Evolutionary conservation across 2,329 filamentous ascomycete genomes (phyloP).

Genomic region (Ramichloridium luteum): DNA sequence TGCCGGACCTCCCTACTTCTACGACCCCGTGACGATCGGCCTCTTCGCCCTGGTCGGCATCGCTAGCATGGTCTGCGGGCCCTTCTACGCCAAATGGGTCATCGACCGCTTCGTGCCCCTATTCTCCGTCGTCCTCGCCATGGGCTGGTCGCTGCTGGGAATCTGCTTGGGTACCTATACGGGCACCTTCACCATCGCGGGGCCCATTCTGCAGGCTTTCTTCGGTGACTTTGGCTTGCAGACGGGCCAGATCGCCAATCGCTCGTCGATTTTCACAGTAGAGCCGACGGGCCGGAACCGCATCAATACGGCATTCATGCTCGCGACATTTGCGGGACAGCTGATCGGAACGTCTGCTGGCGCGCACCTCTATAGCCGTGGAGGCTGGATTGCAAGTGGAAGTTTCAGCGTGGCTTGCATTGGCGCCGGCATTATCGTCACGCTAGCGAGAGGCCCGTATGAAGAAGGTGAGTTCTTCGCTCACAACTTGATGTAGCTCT

Average conservation of each 20-base stretch:
- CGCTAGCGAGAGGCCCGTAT: slow-evolving; percentile 40
- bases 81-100: slow-evolving; percentile 56
- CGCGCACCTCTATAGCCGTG: slow-evolving; percentile 42
- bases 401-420: slow-evolving; percentile 46
- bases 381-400: slow-evolving; percentile 46
- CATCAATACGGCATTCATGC: slow-evolving; percentile 75
- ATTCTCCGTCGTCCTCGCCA: slow-evolving; percentile 53
- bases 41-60: slow-evolving; percentile 71
- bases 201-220: slow-evolving; percentile 60
- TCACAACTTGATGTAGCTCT: no score
- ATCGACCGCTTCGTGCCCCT: slow-evolving; percentile 60
- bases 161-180: slow-evolving; percentile 57
- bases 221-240: slow-evolving; percentile 61
- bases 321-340: slow-evolving; percentile 62
- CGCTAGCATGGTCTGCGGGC: slow-evolving; percentile 53
- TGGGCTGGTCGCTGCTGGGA: slow-evolving; percentile 47
- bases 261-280: slow-evolving; percentile 56
- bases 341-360: slow-evolving; percentile 49
- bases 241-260: slow-evolving; percentile 61
- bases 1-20: slow-evolving; percentile 55
- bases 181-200: slow-evolving; percentile 53
- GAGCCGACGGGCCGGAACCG: slow-evolving; percentile 60
- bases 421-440: slow-evolving; percentile 32
- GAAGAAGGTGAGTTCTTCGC: slow-evolving; percentile 30
- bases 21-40: slow-evolving; percentile 55